Evolutionary conservation across 2,329 filamentous ascomycete genomes (phyloP).

Genomic region (Penicillium sclerotiorum): DNA sequence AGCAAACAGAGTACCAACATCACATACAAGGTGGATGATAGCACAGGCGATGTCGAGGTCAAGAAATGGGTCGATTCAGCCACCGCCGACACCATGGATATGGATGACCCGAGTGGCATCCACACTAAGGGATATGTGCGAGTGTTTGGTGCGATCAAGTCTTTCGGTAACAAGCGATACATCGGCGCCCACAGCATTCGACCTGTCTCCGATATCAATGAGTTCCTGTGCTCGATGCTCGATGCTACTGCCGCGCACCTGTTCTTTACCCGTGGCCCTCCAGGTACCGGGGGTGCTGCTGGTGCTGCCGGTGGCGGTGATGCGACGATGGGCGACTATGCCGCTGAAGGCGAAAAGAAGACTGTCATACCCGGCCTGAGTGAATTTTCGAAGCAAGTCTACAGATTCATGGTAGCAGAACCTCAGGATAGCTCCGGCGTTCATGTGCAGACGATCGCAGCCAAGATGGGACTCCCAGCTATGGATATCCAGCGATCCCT

Average conservation of each 20-base stretch:
- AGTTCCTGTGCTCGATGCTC: conserved; percentile 88
- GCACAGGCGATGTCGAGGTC: conserved; percentile 86
- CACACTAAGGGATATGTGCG: conserved; percentile 78
- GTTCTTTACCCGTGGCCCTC: conserved; percentile 73
- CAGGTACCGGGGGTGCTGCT: conserved; percentile 45
- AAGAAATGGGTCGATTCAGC: conserved; percentile 52
- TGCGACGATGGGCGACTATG: conserved; percentile 36
- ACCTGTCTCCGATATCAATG: conserved; percentile 81
- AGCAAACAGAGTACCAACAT: conserved; percentile 86
- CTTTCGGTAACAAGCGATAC: conserved; percentile 80
- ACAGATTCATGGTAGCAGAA: conserved; percentile 65
- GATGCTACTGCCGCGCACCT: conserved; percentile 89
- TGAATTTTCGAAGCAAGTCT: conserved; percentile 68
- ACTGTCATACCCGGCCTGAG: conserved; percentile 58
- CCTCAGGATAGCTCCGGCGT: conserved; percentile 79
- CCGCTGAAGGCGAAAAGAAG: no score
- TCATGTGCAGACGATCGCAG: conserved; percentile 76
- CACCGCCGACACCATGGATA: conserved; percentile 48
- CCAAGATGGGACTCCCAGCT: conserved; percentile 64
- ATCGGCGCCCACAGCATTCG: conserved; percentile 80
- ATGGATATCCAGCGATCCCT: conserved; percentile 74
- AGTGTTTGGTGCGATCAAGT: conserved; percentile 81
- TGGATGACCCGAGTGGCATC: conserved; percentile 55
- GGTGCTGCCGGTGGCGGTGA: conserved; percentile 45
- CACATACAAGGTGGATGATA: conserved; percentile 92